Percentiles rank a stretch among this genome's conserved stretches.
Evolutionary conservation across 495 filamentous ascomycete species (phyloP).

Genomic region (Talaromyces liani): DNA sequence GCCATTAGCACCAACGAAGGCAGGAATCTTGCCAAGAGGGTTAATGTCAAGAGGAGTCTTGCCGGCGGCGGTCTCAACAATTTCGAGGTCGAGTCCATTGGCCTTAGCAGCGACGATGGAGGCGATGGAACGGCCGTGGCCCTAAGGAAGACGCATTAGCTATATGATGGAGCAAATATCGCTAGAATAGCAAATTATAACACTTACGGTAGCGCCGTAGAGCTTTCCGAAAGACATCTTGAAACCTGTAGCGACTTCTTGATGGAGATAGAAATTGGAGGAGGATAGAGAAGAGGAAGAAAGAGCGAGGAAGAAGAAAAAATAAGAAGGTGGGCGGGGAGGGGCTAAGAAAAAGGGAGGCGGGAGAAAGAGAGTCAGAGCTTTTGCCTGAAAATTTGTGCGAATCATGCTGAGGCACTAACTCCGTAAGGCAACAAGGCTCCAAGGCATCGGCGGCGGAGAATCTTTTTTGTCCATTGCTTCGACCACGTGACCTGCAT

Average conservation of each 20-base stretch:
- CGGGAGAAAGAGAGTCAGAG: slow-evolving; percentile 11
- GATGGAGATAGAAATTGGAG: slow-evolving; percentile 6
- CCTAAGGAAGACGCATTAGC: slow-evolving; percentile 39
- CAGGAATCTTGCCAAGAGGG: slow-evolving; percentile 81
- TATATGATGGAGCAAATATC: background rate
- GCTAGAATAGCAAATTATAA: background rate
- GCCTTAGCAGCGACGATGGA: slow-evolving; percentile 90
- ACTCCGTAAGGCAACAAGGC: background rate
- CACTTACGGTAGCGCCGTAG: slow-evolving; percentile 75
- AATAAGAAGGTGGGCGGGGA: slow-evolving; percentile 15
- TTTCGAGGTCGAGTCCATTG: slow-evolving; percentile 84
- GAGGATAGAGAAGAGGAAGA: slow-evolving; percentile 21
- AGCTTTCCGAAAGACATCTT: slow-evolving; percentile 96
- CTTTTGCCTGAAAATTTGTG: slow-evolving; percentile 25
- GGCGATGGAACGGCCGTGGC: slow-evolving; percentile 80
- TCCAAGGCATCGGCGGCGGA: slow-evolving; percentile 22
- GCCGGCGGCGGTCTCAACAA: slow-evolving; percentile 57
- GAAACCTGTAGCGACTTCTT: slow-evolving; percentile 16
- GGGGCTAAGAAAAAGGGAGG: slow-evolving; percentile 9
- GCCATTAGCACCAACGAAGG: slow-evolving; percentile 89
- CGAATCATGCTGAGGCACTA: slow-evolving; percentile 18
- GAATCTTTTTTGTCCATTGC: slow-evolving; percentile 12
- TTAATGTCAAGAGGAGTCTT: slow-evolving; percentile 60
- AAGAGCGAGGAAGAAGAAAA: slow-evolving; percentile 25
- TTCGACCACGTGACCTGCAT: slow-evolving; percentile 5